Evolutionary conservation across 192 early-diverging fungal species (phyloP), one percentile per base, ranked within the genome.

Genomic region (Podila horticola): DNA sequence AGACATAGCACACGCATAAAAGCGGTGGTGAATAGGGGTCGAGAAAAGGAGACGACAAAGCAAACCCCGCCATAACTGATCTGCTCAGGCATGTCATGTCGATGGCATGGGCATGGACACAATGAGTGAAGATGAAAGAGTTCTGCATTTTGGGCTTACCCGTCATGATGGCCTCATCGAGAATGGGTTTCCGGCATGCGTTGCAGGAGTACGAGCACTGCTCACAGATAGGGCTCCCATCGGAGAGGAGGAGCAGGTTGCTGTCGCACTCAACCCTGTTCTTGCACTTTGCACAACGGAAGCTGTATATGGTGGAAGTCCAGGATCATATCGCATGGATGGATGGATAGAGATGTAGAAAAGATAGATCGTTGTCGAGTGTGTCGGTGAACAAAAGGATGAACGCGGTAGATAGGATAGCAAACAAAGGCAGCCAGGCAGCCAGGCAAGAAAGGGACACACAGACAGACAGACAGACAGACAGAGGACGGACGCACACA

Each of bases 111-210:
- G 15, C 10, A 45, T 34, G 33, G 6, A 34, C 5, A 12, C 13
- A 45, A 17, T 45, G 41, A 13, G 15, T 3, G 15, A 17, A 1
- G 41, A 36, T 34, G 34, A 22, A 6, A 62, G 31, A 33, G 30
- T 19, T 55, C n/a, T 22, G n/a, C 10, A 55, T 30, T 33, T 24
- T 33, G 31, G 58, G 31, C 60, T 84, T 84, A 90, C 89, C 94
- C 51, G 94, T 94, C 79, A 95, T 92, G 49, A 95, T 93, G n/a
- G 94, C 93, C 74, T 95, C 94, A 66, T 95, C 93, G 6, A 88
- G 87, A 63, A 95, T 95, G 24, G 90, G 84, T 72, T 88, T 86
- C 57, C 89, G 92, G 84, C 94, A 95, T 55, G 89, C 75, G 45
- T 87, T 85, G 84, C 94, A 95, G 74, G 83, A 89, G 62, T 95